Evolutionary conservation across 306 rosid genomes (phyloP).

Genomic region (Quercus robur): DNA sequence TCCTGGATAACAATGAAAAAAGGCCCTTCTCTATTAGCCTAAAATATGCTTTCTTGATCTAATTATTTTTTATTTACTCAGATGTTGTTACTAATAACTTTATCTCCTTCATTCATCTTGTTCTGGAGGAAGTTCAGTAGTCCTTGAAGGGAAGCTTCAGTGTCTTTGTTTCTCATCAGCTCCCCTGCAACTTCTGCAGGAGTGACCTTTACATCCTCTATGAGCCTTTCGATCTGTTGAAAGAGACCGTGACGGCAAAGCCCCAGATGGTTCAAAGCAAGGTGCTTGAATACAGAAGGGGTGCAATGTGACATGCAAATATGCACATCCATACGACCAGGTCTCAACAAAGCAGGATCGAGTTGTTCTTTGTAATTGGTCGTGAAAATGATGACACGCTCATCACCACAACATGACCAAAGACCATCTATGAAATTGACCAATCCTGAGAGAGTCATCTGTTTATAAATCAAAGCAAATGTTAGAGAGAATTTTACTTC

Average conservation of each 20-base stretch:
- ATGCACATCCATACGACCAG: slow-evolving; percentile 41
- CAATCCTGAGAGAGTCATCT: slow-evolving; percentile 26
- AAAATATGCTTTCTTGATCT: too few species aligned
- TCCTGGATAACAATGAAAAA: too few species aligned
- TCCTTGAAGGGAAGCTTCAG: slow-evolving; percentile 15
- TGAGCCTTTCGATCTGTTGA: slow-evolving; percentile 11
- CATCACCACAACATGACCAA: slow-evolving; percentile 25
- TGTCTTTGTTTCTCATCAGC: slow-evolving; percentile 24
- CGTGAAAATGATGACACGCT: slow-evolving; percentile 28
- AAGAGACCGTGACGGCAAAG: slow-evolving; percentile 19
- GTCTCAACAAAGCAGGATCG: slow-evolving; percentile 37
- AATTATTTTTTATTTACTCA: too few species aligned
- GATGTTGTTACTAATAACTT: too few species aligned
- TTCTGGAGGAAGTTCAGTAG: slow-evolving; percentile 10
- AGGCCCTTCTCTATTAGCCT: too few species aligned
- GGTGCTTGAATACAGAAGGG: slow-evolving; percentile 14
- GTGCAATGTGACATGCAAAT: slow-evolving; percentile 36
- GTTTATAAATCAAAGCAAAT: background rate
- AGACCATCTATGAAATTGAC: slow-evolving; percentile 29
- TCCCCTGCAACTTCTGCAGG: slow-evolving; percentile 39
- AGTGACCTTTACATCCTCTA: slow-evolving; percentile 28
- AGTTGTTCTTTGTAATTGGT: slow-evolving; percentile 23
- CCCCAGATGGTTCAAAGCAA: slow-evolving; percentile 22
- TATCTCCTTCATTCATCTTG: background rate
- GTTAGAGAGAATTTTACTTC: too few species aligned